Evolutionary conservation across 495 filamentous ascomycete genomes (phyloP).

Genomic region (Emericellopsis terricola): DNA sequence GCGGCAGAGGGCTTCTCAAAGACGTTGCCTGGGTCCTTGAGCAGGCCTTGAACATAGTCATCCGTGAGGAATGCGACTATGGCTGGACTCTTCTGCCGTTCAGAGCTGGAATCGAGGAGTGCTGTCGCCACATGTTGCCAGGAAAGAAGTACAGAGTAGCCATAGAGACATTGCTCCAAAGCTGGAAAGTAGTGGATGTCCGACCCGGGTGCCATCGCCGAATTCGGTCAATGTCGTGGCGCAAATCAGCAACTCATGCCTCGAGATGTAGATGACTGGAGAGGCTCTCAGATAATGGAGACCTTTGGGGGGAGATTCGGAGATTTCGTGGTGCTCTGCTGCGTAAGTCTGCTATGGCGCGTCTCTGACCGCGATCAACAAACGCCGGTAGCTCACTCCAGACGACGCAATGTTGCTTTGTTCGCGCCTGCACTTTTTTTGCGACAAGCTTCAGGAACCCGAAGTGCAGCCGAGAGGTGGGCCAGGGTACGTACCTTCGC

Average conservation of each 20-base stretch:
- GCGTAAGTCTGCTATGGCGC: no score
- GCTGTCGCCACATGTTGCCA: slow-evolving; percentile 58
- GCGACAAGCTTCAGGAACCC: slow-evolving; percentile 2
- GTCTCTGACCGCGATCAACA: not conserved
- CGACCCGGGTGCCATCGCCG: slow-evolving; percentile 12
- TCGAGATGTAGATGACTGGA: not conserved
- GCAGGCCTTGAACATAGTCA: slow-evolving; percentile 41
- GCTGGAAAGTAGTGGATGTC: slow-evolving; percentile 29
- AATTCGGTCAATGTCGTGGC: slow-evolving; percentile 1
- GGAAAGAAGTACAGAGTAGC: slow-evolving; percentile 31
- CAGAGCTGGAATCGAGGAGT: slow-evolving; percentile 33
- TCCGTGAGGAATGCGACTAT: slow-evolving; percentile 50
- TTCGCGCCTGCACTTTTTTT: slow-evolving; percentile 1
- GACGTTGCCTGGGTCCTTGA: slow-evolving; percentile 43
- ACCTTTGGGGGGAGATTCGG: no score
- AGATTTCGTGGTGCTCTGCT: no score
- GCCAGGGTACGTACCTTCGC: no score
- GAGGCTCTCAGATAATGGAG: no score
- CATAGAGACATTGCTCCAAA: slow-evolving; percentile 26
- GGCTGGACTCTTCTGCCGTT: slow-evolving; percentile 26
- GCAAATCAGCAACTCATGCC: not conserved
- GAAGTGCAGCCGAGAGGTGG: slow-evolving; percentile 1
- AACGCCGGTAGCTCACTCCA: not conserved
- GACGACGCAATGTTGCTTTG: no score
- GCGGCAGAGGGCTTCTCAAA: slow-evolving; percentile 39